These are phyloP conservation scores for Paecilomyces formosus DNA, from an alignment of 2,329 filamentous ascomycete genomes.

Conservation along the genomic window DNA sequence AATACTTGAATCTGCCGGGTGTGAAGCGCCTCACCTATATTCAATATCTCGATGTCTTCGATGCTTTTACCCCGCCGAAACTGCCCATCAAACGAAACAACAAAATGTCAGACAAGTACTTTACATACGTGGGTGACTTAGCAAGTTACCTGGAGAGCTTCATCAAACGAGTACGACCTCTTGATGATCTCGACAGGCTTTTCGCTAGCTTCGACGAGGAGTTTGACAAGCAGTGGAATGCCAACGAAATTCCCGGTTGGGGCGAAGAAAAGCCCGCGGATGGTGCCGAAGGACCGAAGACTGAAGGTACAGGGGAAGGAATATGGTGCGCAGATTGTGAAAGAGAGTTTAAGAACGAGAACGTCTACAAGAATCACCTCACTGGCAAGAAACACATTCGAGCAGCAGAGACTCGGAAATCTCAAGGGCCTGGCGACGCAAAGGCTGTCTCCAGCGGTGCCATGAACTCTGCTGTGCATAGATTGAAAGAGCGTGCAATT, in stretches of 20 bases:
- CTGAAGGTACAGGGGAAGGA: slow-evolving; percentile 56
- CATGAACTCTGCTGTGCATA: slow-evolving; percentile 24
- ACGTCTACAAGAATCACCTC: slow-evolving; percentile 85
- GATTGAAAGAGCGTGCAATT: slow-evolving; percentile 80
- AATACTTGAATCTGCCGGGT: slow-evolving; percentile 81
- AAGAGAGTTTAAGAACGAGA: slow-evolving; percentile 91
- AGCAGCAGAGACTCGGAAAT: slow-evolving; percentile 59
- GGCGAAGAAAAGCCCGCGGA: slow-evolving; percentile 45
- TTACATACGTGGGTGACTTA: slow-evolving; percentile 75
- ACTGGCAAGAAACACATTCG: slow-evolving; percentile 89
- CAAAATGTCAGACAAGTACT: slow-evolving; percentile 89
- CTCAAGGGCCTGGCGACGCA: slow-evolving; percentile 26
- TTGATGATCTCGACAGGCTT: slow-evolving; percentile 77
- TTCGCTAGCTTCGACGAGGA: slow-evolving; percentile 71
- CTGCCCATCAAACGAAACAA: slow-evolving; percentile 69
- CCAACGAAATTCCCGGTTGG: slow-evolving; percentile 76
- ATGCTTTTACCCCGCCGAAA: slow-evolving; percentile 69
- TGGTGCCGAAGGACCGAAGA: slow-evolving; percentile 36
- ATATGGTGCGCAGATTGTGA: slow-evolving; percentile 89
- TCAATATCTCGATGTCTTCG: slow-evolving; percentile 87
- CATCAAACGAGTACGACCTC: slow-evolving; percentile 71
- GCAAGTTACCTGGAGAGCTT: slow-evolving; percentile 82
- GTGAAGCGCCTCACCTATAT: slow-evolving; percentile 82
- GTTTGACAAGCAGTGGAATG: slow-evolving; percentile 76
- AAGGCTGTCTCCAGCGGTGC: slow-evolving; percentile 15